Evolutionary conservation across 2,329 filamentous ascomycete genomes (phyloP).

Genomic region (Aspergillus sp.): DNA sequence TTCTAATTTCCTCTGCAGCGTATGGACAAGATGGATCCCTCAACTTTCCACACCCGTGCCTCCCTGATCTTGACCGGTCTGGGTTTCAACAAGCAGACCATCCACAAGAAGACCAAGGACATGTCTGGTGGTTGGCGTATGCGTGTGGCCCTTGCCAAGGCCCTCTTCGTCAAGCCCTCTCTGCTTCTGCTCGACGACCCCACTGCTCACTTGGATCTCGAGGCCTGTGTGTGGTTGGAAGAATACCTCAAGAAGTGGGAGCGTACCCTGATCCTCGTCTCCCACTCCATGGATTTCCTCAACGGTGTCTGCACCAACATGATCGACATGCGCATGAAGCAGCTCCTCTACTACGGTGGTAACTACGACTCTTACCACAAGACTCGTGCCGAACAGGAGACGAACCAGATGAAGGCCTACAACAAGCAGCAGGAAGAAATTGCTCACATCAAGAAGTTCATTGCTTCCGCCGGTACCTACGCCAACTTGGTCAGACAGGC

Average conservation of each 20-base stretch:
- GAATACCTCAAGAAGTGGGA: constrained; percentile 99
- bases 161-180: constrained; percentile 96
- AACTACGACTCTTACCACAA: constrained; percentile 99
- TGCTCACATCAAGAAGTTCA: constrained; percentile 99
- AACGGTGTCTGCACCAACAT: constrained; percentile 98
- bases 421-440: constrained; percentile 99
- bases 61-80: constrained; percentile 97
- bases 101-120: constrained; percentile 99
- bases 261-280: constrained; percentile 91
- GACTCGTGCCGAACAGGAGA: constrained; percentile 90
- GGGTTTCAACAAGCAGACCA: constrained; percentile 97
- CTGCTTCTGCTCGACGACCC: constrained; percentile 96
- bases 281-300: constrained; percentile 97
- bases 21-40: constrained; percentile 98
- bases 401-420: constrained; percentile 99
- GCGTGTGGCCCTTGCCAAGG: constrained; percentile 96
- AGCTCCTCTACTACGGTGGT: constrained; percentile 96
- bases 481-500: constrained; percentile 98
- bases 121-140: constrained; percentile 99
- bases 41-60: constrained; percentile 92
- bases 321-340: constrained; percentile 93
- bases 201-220: constrained; percentile 97
- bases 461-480: constrained; percentile 98
- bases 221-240: constrained; percentile 99
- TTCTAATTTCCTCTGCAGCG: constrained; percentile 59